phyloP scores from a whole-genome alignment of 495 filamentous ascomycete species.

The Aspergillus funiculosus region DNA sequence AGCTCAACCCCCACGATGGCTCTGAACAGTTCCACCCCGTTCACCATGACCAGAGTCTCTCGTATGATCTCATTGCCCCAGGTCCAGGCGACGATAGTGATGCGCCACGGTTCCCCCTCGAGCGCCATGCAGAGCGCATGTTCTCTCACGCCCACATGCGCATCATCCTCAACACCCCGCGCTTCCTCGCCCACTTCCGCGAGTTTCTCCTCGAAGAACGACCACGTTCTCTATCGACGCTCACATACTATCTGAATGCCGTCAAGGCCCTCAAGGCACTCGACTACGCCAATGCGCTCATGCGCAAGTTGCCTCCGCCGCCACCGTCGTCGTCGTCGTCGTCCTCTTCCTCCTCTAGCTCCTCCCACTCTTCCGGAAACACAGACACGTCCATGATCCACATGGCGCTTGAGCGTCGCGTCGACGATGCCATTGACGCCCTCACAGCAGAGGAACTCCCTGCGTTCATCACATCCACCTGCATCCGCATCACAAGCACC shows the following conservation, averaged over 20 bases:
- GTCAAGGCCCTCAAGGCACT: conserved; percentile 67
- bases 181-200: conserved; percentile 57
- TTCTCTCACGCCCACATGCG: conserved; percentile 61
- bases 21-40: conserved; percentile 28
- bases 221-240: conserved; percentile 59
- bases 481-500: conserved; percentile 32
- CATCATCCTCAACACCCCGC: conserved; percentile 55
- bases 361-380: conserved; percentile 34
- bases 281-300: conserved; percentile 58
- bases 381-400: conserved; percentile 36
- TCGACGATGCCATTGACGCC: conserved; percentile 50
- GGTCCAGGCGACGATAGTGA: conserved; percentile 19
- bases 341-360: conserved; percentile 32
- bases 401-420: conserved; percentile 51
- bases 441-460: conserved; percentile 63
- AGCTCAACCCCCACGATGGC: conserved; percentile 27
- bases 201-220: conserved; percentile 67
- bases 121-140: conserved; percentile 55
- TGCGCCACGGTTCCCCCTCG: conserved; percentile 41
- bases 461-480: conserved; percentile 55
- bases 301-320: conserved; percentile 19
- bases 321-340: no score
- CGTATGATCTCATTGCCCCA: conserved; percentile 32
- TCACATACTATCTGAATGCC: conserved; percentile 61
- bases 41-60: conserved; percentile 17